A percentile compares a stretch with the other conserved stretches of the same genome.
These are phyloP conservation scores for Botryotinia narcissicola DNA, from an alignment of 2,329 filamentous ascomycete species.

Conservation along the genomic window DNA sequence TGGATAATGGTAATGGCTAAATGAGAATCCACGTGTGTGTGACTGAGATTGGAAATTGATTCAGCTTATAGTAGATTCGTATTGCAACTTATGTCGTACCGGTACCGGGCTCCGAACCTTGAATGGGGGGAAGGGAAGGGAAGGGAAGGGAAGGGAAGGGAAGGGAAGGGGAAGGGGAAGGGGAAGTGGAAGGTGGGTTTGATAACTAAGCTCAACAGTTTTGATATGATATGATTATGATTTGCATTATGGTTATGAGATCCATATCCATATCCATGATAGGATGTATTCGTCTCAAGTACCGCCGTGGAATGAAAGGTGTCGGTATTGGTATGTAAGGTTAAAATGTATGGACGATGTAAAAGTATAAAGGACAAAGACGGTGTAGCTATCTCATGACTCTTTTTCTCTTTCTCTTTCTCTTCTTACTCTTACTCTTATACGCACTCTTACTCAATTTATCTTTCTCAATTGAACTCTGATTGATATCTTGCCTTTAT, in stretches of 20 bases:
- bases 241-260: not conserved
- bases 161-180: not conserved
- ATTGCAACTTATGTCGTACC: not conserved
- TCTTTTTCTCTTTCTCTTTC: not conserved
- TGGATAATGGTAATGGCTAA: not conserved
- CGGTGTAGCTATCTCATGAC: not conserved
- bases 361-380: not conserved
- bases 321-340: not conserved
- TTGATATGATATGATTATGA: not conserved
- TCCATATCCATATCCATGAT: not conserved
- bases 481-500: not conserved
- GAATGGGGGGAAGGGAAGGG: not conserved
- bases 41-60: not conserved
- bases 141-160: not conserved
- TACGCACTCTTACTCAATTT: not conserved
- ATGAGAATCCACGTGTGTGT: not conserved
- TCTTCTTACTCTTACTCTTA: not conserved
- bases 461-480: not conserved
- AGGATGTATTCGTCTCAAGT: not conserved
- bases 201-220: not conserved
- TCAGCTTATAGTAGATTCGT: not conserved
- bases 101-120: not conserved
- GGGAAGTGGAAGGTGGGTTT: not conserved
- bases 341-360: not conserved
- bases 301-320: not conserved